Evolutionary conservation across 2,329 filamentous ascomycete species (phyloP), one percentile per base, ranked within the genome.

Genomic region (Claviceps fusiformis): DNA sequence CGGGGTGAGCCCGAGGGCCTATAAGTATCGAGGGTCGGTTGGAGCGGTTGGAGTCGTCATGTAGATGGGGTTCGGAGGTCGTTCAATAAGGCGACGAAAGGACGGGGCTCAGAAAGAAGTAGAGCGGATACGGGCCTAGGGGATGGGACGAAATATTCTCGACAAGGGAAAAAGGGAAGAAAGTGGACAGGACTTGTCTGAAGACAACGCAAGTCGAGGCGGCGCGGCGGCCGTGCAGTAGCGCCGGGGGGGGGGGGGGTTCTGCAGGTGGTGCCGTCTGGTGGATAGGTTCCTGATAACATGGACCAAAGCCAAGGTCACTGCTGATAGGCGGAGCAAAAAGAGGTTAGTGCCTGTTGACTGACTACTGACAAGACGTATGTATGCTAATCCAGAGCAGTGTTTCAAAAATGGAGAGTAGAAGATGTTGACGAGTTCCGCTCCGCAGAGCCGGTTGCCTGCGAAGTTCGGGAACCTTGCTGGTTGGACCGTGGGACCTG

Each of bases 1-100:
- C 63, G 59, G 55, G 61, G 59, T 59, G 57, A 68, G 67, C 67
- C 67, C 66, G 65, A 58, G 59, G 70, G 68, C 68, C 64, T 70
- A 70, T 61, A 63, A 60, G 59, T 65, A 65, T 66, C 64, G 66
- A 59, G 67, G 64, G 58, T 65, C 63, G 66, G 66, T 62, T 62
- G 63, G 63, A 56, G 63, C 63, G 58, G 62, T 64, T 55, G 60
- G 62, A 59, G 62, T 62, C 67, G 65, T 71, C 71, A 74, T 74
- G 70, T 72, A 74, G 65, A 65, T 66, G 19, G 19, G 49, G 51
- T 50, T 33, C 45, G 17, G 35, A 51, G 5, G 27, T 33, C 19
- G 29, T 9, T n/a, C 11, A 33, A 43, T 63, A 65, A 55, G 57
- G 54, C 50, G 29, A 50, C 31, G 17, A 31, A 31, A 45, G 49